phyloP scores from a whole-genome alignment of 768 basidiomycete genomes.

The Leccinum aurantiacum region DNA sequence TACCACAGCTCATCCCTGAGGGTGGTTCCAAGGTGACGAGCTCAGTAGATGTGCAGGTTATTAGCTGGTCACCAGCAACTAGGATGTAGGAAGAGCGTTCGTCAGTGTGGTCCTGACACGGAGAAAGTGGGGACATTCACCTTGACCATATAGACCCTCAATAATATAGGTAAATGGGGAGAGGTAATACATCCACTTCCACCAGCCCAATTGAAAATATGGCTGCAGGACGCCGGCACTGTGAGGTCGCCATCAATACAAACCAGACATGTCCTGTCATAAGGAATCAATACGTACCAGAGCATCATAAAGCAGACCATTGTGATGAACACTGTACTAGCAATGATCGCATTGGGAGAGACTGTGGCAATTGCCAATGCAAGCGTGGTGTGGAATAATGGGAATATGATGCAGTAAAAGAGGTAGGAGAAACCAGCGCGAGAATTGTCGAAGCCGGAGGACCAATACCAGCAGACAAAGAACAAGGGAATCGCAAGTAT shows the following conservation, averaged over 20 bases:
- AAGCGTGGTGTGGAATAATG: slow-evolving; percentile 46
- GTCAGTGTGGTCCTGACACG: not conserved
- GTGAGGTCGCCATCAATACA: slow-evolving; percentile 1
- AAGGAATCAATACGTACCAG: slow-evolving; percentile 35
- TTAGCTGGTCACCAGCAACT: slow-evolving; percentile 42
- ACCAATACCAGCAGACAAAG: slow-evolving; percentile 52
- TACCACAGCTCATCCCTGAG: slow-evolving; percentile 48
- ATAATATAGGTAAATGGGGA: slow-evolving; percentile 55
- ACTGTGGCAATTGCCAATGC: slow-evolving; percentile 42
- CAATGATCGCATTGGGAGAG: slow-evolving; percentile 41
- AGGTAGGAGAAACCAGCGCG: slow-evolving; percentile 44
- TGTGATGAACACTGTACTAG: slow-evolving; percentile 38
- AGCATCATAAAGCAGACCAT: slow-evolving; percentile 42
- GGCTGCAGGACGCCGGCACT: slow-evolving; percentile 52
- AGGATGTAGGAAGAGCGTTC: not conserved
- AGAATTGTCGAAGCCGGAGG: slow-evolving; percentile 38
- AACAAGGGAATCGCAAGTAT: slow-evolving; percentile 40
- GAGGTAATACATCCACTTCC: slow-evolving; percentile 40
- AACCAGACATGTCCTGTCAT: not conserved
- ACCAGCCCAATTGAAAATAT: slow-evolving; percentile 35
- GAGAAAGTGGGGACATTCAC: not conserved
- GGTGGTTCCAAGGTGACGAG: slow-evolving; percentile 54
- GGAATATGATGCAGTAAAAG: slow-evolving; percentile 37
- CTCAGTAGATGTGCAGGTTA: slow-evolving; percentile 54
- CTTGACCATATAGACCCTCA: slow-evolving; percentile 39